These are phyloP conservation scores for Skeletonema marinoi DNA, from an alignment of 108 stramenopile species.

Conservation along the genomic window DNA sequence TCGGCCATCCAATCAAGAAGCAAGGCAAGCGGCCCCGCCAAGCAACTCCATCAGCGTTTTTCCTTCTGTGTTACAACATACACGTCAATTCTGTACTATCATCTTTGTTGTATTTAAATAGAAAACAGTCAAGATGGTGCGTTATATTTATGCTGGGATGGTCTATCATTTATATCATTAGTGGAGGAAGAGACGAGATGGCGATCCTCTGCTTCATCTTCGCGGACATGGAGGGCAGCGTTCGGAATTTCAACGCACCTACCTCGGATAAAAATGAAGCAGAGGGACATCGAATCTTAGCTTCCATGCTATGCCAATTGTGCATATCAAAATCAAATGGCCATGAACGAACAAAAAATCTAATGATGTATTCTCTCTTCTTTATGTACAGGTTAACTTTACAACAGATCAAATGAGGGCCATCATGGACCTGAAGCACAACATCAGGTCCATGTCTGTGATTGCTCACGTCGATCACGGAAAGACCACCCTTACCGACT, in stretches of 20 bases:
- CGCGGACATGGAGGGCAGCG: not conserved
- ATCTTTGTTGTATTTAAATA: conserved; percentile 3
- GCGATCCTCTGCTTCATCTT: not conserved
- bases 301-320: not conserved
- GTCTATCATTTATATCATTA: not conserved
- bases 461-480: conserved; percentile 99
- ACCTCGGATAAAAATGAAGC: not conserved
- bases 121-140: conserved; percentile 6
- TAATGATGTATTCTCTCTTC: not conserved
- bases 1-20: not conserved
- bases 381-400: conserved; percentile 94
- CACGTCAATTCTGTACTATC: not conserved
- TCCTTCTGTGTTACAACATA: not conserved
- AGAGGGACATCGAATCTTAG: not conserved
- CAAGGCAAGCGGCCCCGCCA: not conserved
- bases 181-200: not conserved
- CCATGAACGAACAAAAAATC: not conserved
- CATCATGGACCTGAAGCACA: conserved; percentile 99
- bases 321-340: not conserved
- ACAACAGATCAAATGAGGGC: conserved; percentile 98
- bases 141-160: not conserved
- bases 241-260: not conserved
- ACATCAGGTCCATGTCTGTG: conserved; percentile 99
- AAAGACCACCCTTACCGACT: conserved; percentile 99
- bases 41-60: not conserved